A percentile compares a stretch with the other conserved stretches of the same genome.
phyloP scores from a whole-genome alignment of 2,329 filamentous ascomycete genomes.

The Aspergillus ibericus region DNA sequence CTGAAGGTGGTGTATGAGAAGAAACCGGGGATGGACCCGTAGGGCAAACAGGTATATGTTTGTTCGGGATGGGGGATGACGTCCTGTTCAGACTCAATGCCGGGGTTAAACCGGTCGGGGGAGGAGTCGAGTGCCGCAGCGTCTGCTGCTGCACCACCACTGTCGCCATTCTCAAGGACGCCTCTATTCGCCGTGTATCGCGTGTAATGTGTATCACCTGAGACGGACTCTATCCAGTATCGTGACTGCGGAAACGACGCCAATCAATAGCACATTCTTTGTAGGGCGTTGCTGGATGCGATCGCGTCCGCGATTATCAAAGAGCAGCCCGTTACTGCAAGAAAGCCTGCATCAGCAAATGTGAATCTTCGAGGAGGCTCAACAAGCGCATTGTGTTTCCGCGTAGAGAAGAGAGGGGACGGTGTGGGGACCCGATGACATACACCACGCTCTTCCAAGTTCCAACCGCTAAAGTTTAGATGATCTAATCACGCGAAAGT shows the following conservation, averaged over 20 bases:
- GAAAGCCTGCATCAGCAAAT: not conserved
- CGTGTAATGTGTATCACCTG: not conserved
- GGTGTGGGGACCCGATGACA: not conserved
- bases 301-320: not conserved
- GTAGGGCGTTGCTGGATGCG: not conserved
- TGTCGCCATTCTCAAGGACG: slow-evolving; percentile 42
- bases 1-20: slow-evolving; percentile 67
- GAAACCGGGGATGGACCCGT: slow-evolving; percentile 67
- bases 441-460: not conserved
- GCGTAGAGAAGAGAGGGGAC: not conserved
- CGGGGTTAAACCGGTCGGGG: slow-evolving; percentile 46
- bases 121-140: slow-evolving; percentile 50
- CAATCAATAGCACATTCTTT: slow-evolving; percentile 23
- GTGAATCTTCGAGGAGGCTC: not conserved
- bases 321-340: not conserved
- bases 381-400: slow-evolving; percentile 6
- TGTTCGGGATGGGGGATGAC: slow-evolving; percentile 73
- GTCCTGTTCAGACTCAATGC: slow-evolving; percentile 60
- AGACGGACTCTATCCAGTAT: not conserved
- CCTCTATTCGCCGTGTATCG: not conserved
- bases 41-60: slow-evolving; percentile 87
- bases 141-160: slow-evolving; percentile 49
- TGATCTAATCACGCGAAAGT: not conserved
- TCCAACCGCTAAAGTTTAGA: not conserved
- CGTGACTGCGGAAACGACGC: not conserved